These are phyloP conservation scores for Debaryomyces sp. DNA, from an alignment of 1,139 yeast species.

Conservation along the genomic window DNA sequence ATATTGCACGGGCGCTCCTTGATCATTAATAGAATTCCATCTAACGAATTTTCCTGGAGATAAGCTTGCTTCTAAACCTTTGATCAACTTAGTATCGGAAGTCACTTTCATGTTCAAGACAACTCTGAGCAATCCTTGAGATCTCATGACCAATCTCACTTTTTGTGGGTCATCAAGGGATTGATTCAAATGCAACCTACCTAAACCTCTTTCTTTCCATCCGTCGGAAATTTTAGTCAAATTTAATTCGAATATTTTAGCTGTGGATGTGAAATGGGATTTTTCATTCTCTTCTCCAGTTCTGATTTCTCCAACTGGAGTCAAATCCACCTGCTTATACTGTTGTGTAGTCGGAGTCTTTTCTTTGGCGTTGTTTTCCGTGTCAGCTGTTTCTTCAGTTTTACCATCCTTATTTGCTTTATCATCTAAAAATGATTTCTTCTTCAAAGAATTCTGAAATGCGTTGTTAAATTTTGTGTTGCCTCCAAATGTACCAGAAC, in stretches of 20 bases:
- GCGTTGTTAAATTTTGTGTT: conserved; percentile 63
- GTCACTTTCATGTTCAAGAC: conserved; percentile 75
- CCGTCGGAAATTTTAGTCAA: conserved; percentile 67
- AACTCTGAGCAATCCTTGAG: conserved; percentile 82
- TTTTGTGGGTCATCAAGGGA: conserved; percentile 33
- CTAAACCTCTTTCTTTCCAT: conserved; percentile 97
- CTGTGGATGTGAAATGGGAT: conserved; percentile 67
- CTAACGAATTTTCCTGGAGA: conserved; percentile 79
- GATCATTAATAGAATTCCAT: conserved; percentile 51
- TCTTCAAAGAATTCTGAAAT: conserved; percentile 49
- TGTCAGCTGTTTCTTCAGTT: conserved; percentile 11
- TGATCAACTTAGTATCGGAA: conserved; percentile 56
- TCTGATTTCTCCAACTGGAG: conserved; percentile 55
- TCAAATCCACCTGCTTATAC: conserved; percentile 53
- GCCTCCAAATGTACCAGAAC: conserved; percentile 54
- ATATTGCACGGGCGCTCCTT: conserved; percentile 75
- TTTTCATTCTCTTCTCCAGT: conserved; percentile 93
- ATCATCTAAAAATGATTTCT: conserved; percentile 59
- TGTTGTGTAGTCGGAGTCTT: conserved; percentile 27
- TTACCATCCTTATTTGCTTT: conserved; percentile 18
- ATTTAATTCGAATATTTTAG: conserved; percentile 79
- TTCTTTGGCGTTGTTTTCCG: conserved; percentile 5
- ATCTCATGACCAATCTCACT: conserved; percentile 81
- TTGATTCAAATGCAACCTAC: conserved; percentile 79
- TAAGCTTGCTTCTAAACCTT: conserved; percentile 86